Evolutionary conservation across 2,329 filamentous ascomycete species (phyloP), one percentile per base, ranked within the genome.

Genomic region (Fusarium setosum): DNA sequence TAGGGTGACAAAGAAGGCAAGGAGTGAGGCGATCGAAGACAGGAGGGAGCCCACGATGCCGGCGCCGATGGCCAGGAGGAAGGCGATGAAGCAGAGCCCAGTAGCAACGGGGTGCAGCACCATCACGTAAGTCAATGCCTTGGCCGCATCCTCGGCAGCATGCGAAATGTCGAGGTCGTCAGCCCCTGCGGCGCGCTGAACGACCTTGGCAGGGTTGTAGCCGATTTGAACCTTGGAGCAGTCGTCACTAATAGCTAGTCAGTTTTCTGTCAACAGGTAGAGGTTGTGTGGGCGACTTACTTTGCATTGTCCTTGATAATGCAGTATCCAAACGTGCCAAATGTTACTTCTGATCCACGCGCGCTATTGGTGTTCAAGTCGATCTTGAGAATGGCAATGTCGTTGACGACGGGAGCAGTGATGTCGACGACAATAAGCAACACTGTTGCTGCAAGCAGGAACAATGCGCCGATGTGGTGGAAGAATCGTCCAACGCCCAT

Each of bases 241-340:
- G 42, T 70, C 71, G 67, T 87, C 82, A n/a, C 77, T 75, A 53
- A 9, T 12, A 15, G 12, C 15, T 23, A 47, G 48, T 72, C 49
- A 72, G 61, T n/a, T 32, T 18, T 8, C 10, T 13, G 24, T 42
- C 17, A 29, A 29, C 11, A 15, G 18, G 6, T 23, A 15, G 6
- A 20, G 18, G 6, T 12, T 20, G 4, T 35, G 7, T 15, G 5
- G 11, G 24, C 12, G 21, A 66, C 67, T 52, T 55, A 72, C 70
- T 49, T 42, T 56, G 55, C 77, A 68, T 67, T 65, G 45, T 66
- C 65, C 38, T 72, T 70, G 20, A 72, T 62, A 29, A 77, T 67
- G 72, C 88, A 90, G 73, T 83, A 86, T 8, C 88, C 88, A 76
- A 89, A 90, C 1, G 85, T 86, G 41, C 88, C 88, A 74, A 87